A percentile compares a stretch with the other conserved stretches of the same genome.
Evolutionary conservation across 2,329 filamentous ascomycete species (phyloP).

Genomic region (Ophiocordyceps sinensis): DNA sequence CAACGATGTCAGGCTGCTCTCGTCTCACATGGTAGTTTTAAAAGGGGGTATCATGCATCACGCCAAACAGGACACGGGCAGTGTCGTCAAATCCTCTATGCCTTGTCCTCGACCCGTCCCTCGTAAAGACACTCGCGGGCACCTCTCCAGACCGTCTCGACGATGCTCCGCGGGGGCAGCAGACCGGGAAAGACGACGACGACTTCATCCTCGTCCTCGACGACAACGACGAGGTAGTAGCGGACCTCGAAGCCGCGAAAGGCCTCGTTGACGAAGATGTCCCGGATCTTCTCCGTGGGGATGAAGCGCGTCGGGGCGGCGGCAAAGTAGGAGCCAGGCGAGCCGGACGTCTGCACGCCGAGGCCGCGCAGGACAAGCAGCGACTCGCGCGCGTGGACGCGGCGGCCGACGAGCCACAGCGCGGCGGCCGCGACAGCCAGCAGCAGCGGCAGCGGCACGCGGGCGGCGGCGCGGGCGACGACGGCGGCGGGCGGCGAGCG

Average conservation of each 20-base stretch:
- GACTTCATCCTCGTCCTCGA: constrained; percentile 74
- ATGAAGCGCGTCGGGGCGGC: constrained; percentile 46
- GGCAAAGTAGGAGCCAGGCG: constrained; percentile 44
- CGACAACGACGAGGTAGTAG: constrained; percentile 80
- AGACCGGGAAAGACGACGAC: constrained; percentile 89
- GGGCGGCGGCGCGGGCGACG: constrained; percentile 14
- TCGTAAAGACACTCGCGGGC: constrained; percentile 69
- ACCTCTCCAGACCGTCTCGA: constrained; percentile 86
- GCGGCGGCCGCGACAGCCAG: constrained; percentile 19
- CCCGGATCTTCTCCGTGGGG: constrained; percentile 80
- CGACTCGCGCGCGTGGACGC: constrained; percentile 55
- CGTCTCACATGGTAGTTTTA: no score
- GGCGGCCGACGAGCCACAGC: constrained; percentile 29
- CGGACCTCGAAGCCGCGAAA: constrained; percentile 84
- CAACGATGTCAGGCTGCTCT: not conserved
- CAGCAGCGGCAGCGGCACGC: constrained; percentile 24
- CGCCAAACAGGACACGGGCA: not conserved
- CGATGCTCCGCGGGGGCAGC: constrained; percentile 56
- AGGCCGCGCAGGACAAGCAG: constrained; percentile 78
- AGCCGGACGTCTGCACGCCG: constrained; percentile 74
- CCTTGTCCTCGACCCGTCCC: constrained; percentile 17
- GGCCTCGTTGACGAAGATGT: constrained; percentile 89
- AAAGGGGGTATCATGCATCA: constrained; percentile 1
- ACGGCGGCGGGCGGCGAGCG: constrained; percentile 3
- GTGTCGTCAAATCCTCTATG: constrained; percentile 2